Percentiles rank a stretch among this genome's conserved stretches.
Conservation (phyloP, 371 early-diverging fungal genomes). For the Choanephora cucurbitarum region DNA sequence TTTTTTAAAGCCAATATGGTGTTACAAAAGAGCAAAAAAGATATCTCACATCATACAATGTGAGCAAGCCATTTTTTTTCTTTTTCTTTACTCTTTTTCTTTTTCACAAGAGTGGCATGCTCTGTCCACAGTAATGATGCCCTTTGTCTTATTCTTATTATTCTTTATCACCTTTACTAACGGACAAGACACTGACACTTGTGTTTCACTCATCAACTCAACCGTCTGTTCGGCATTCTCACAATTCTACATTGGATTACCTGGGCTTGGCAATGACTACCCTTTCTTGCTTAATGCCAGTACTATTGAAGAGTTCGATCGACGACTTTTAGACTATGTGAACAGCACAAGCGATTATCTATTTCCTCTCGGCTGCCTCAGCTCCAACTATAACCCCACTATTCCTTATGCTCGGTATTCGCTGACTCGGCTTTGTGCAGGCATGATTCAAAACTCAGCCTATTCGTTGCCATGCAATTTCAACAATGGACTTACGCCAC, state of each 20-base stretch:
- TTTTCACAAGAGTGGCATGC: no score
- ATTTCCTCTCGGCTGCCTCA: conserved; percentile 32
- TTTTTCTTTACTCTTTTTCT: no score
- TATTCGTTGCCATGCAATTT: conserved; percentile 34
- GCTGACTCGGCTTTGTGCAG: conserved; percentile 33
- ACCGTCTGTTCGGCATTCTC: conserved; percentile 34
- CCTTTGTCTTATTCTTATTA: no score
- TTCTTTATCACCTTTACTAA: neutral
- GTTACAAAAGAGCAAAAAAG: no score
- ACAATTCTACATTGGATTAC: conserved; percentile 35
- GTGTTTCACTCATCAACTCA: conserved; percentile 31
- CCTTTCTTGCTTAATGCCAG: conserved; percentile 32
- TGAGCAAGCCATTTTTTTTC: no score
- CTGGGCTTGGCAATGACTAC: conserved; percentile 20
- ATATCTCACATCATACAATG: no score
- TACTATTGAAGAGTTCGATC: conserved; percentile 38
- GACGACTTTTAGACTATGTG: conserved; percentile 19
- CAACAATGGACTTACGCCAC: conserved; percentile 21
- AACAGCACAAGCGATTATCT: conserved; percentile 30
- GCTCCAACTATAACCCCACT: conserved; percentile 27
- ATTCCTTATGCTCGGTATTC: conserved; percentile 41
- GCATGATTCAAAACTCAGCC: conserved; percentile 28
- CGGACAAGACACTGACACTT: conserved; percentile 7
- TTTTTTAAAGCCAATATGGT: no score
- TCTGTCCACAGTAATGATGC: no score